Evolutionary conservation across 1,139 yeast genomes (phyloP), one percentile per base, ranked within the genome.

Genomic region (Geotrichum citri-aurantii): DNA sequence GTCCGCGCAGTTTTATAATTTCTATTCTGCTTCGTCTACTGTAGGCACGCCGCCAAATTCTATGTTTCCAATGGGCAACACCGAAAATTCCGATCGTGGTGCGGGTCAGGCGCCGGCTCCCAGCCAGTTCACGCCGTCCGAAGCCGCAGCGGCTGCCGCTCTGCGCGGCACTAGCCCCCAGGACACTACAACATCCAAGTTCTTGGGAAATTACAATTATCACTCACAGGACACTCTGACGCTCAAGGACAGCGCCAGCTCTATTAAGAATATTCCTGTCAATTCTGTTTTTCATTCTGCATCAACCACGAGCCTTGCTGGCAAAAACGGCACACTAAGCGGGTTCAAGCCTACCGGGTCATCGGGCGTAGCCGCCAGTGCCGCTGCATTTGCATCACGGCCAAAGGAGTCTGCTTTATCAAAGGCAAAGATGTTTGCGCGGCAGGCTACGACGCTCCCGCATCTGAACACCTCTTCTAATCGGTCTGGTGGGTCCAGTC

Each of bases 401-500:
- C 71, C 69, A 8, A 69, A 69, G 54, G 71, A 68, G 54, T 65
- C 68, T 31, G 70, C 71, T 6, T 55, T 69, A 42, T 61, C 69
- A 44, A 71, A 73, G 60, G 69, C 74, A 37, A 72, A 73, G 61
- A 62, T 73, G 69, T 73, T 73, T 65, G 70, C 70, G 24, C 63
- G 74, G 33, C 74, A 71, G 59, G 72, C 74, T 5, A 68, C 71
- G 33, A 65, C 69, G 19, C 21, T 47, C 27, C 65, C 58, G 44
- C 66, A 27, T 62, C 64, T 14, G 48, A 63, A 21, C 52, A 50
- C 53, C 58, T 50, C 49, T 29, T 24, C 59, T n/a, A 47, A 60
- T 2, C 46, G 68, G 59, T 57, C 65, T 61, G 19, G 31, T 57
- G 23, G 51, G 61, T 27, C 48, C 64, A 37, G 54, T 60, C 3